Percentiles rank a stretch among this genome's conserved stretches.
phyloP scores from a whole-genome alignment of 1,139 yeast genomes.

The Kodamaea arcana region DNA sequence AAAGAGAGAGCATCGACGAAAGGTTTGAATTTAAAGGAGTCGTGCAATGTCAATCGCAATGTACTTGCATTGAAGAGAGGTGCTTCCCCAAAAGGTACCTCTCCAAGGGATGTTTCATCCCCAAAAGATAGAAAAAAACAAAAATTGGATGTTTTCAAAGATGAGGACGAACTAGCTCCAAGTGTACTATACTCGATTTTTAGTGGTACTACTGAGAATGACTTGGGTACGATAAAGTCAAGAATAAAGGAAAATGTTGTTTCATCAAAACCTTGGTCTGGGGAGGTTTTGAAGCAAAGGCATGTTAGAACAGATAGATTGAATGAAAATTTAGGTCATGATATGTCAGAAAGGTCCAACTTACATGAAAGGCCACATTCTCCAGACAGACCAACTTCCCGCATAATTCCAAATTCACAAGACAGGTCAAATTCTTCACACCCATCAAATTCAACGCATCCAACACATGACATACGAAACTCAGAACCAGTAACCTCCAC shows the following conservation, averaged over 20 bases:
- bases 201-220: slow-evolving; percentile 19
- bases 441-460: too few relatives aligned
- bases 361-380: not conserved
- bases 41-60: slow-evolving; percentile 9
- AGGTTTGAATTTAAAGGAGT: not conserved
- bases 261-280: slow-evolving; percentile 62
- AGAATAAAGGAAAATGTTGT: slow-evolving; percentile 64
- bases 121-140: too few relatives aligned
- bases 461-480: too few relatives aligned
- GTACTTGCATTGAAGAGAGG: slow-evolving; percentile 30
- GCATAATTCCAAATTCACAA: too few relatives aligned
- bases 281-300: slow-evolving; percentile 50
- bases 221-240: slow-evolving; percentile 47
- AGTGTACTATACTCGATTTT: slow-evolving; percentile 30
- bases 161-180: slow-evolving; percentile 15
- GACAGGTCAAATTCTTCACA: slow-evolving; percentile 2
- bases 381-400: slow-evolving; percentile 6
- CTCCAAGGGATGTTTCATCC: slow-evolving; percentile 1
- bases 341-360: not conserved
- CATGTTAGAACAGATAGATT: too few relatives aligned
- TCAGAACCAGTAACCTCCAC: slow-evolving; percentile 5
- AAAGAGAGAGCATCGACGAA: slow-evolving; percentile 22
- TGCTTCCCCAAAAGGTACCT: slow-evolving; percentile 10
- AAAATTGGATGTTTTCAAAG: slow-evolving; percentile 30
- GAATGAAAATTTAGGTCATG: slow-evolving; percentile 3